Evolutionary conservation across 257 asterid genomes (phyloP).

Genomic region (Lavandula angustifolia): DNA sequence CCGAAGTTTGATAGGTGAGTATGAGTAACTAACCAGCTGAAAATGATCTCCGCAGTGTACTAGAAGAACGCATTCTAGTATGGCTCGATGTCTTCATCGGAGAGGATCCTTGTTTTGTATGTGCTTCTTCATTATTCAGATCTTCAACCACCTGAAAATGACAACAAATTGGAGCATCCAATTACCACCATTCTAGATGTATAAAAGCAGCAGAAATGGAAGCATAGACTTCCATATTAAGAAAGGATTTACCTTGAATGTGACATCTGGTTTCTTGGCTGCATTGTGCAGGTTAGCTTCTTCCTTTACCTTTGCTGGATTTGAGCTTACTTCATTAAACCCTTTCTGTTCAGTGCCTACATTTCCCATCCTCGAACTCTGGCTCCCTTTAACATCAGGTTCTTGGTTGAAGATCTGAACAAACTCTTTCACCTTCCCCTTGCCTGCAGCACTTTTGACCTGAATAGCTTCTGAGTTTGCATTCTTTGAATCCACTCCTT

Average conservation of each 20-base stretch:
- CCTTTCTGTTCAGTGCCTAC: slow-evolving; percentile 32
- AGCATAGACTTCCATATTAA: neutral
- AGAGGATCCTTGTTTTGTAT: slow-evolving; percentile 26
- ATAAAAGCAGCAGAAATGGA: neutral
- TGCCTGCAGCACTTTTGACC: slow-evolving; percentile 43
- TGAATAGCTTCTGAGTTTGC: slow-evolving; percentile 31
- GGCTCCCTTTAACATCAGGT: slow-evolving; percentile 36
- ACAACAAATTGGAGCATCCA: neutral
- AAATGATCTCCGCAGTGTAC: slow-evolving; percentile 39
- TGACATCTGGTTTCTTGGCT: slow-evolving; percentile 44
- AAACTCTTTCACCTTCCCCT: slow-evolving; percentile 73
- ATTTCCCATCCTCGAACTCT: slow-evolving; percentile 49
- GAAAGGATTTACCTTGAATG: slow-evolving; percentile 45
- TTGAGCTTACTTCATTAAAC: slow-evolving; percentile 34
- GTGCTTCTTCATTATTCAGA: slow-evolving; percentile 39
- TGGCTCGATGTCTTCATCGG: slow-evolving; percentile 28
- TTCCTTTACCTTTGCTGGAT: slow-evolving; percentile 37
- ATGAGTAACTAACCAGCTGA: slow-evolving; percentile 48
- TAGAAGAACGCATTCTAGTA: slow-evolving; percentile 28
- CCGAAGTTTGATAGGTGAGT: neutral
- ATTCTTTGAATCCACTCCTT: slow-evolving; percentile 28
- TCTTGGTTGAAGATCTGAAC: slow-evolving; percentile 74
- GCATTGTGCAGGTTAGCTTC: slow-evolving; percentile 31
- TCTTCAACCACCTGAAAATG: slow-evolving; percentile 50
- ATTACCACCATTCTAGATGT: slow-evolving; percentile 12